These are phyloP conservation scores for Scenedesmus sp. DNA, from an alignment of 163 green algal species.

Conservation along the genomic window DNA sequence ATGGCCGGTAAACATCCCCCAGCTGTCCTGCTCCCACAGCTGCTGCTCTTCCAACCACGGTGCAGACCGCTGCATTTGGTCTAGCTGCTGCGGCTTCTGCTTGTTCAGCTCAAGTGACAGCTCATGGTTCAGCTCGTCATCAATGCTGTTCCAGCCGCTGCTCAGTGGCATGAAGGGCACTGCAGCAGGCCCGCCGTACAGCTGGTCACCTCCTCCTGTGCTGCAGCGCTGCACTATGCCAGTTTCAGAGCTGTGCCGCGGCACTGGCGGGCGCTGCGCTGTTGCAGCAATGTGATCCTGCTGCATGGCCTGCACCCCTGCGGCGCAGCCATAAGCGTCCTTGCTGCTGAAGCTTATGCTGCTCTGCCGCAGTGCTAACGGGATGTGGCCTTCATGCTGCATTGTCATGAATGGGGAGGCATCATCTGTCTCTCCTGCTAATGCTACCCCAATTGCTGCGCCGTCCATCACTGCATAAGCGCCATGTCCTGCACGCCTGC, in stretches of 20 bases:
- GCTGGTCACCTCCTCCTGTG: background rate
- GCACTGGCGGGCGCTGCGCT: background rate
- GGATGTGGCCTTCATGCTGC: background rate
- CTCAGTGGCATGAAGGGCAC: slow-evolving; percentile 18
- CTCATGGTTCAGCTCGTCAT: background rate
- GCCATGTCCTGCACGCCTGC: background rate
- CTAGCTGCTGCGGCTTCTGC: background rate
- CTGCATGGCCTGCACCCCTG: background rate
- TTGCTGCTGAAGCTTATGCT: background rate
- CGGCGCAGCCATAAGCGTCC: background rate
- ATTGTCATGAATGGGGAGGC: background rate
- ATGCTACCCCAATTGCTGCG: background rate
- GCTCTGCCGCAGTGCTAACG: background rate
- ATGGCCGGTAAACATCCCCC: background rate
- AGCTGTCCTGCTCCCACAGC: slow-evolving; percentile 5
- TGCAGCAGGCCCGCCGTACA: background rate
- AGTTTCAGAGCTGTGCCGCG: background rate
- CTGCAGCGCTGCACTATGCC: background rate
- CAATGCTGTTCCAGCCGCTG: slow-evolving; percentile 9
- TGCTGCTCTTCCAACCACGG: background rate
- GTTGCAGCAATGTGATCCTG: slow-evolving; percentile 9
- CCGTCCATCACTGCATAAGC: background rate
- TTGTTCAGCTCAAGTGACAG: background rate
- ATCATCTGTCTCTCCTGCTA: background rate
- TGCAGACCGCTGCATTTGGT: background rate